Conservation (phyloP, 345 rosid genomes). For the Gossypium turneri region DNA sequence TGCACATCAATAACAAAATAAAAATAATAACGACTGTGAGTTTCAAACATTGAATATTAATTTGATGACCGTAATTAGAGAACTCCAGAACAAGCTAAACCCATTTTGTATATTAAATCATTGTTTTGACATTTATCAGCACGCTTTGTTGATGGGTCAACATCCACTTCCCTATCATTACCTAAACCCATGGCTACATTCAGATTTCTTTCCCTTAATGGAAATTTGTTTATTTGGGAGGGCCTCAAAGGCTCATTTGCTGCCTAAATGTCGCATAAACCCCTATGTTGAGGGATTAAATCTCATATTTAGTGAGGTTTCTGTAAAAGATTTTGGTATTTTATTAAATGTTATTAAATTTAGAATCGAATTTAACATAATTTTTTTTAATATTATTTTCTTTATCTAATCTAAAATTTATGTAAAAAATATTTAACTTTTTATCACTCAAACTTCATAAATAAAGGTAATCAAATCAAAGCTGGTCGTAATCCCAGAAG, state of each 20-base stretch:
- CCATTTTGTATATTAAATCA: constrained; percentile 41
- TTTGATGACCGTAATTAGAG: constrained; percentile 36
- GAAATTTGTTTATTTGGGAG: constrained; percentile 26
- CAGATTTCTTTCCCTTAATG: constrained; percentile 67
- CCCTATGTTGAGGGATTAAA: no score
- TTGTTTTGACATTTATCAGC: constrained; percentile 72
- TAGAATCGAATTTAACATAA: no score
- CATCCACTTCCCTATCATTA: constrained; percentile 87
- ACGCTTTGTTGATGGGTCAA: constrained; percentile 85
- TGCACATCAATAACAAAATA: background rate
- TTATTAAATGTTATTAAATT: no score
- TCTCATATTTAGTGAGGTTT: no score
- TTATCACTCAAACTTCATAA: no score
- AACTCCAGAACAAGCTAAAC: constrained; percentile 35
- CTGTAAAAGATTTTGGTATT: no score
- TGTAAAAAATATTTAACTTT: no score
- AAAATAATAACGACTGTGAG: background rate
- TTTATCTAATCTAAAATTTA: no score
- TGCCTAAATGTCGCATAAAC: background rate
- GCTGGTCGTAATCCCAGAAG: no score
- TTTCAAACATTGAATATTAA: background rate
- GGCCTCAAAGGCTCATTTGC: constrained; percentile 8
- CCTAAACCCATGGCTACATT: constrained; percentile 89
- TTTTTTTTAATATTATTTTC: no score
- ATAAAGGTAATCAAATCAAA: no score